phyloP scores from a whole-genome alignment of 1,284 basidiomycete species.

The Psilocybe mexicana region DNA sequence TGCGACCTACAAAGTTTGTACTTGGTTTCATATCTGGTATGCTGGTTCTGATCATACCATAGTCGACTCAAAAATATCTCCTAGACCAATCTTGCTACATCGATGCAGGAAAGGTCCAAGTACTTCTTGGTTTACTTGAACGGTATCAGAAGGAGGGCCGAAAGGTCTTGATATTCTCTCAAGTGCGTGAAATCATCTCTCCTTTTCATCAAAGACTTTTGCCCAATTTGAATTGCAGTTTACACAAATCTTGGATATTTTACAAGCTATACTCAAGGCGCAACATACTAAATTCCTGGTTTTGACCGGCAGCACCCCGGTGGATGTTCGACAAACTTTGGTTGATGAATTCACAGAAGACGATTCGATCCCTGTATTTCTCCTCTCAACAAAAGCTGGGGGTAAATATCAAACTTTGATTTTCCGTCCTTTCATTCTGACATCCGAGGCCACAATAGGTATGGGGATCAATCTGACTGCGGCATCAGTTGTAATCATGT shows the following conservation, averaged over 20 bases:
- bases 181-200: constrained; percentile 48
- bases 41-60: constrained; percentile 11
- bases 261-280: constrained; percentile 83
- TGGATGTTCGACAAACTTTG: constrained; percentile 89
- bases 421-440: background rate
- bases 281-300: constrained; percentile 80
- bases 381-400: constrained; percentile 95
- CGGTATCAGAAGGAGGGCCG: constrained; percentile 73
- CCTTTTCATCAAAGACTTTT: background rate
- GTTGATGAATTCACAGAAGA: constrained; percentile 99
- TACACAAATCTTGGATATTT: constrained; percentile 92
- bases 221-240: constrained; percentile 55
- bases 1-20: constrained; percentile 74
- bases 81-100: constrained; percentile 79
- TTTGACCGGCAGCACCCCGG: constrained; percentile 94
- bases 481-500: constrained; percentile 92
- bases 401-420: constrained; percentile 33
- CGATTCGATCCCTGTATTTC: constrained; percentile 86
- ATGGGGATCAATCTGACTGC: constrained; percentile 93
- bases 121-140: constrained; percentile 72
- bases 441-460: constrained; percentile 31
- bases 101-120: constrained; percentile 87
- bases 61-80: constrained; percentile 82
- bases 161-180: constrained; percentile 92
- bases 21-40: constrained; percentile 4